These are phyloP conservation scores for Botrytis fabae DNA, from an alignment of 2,329 filamentous ascomycete genomes.

Conservation along the genomic window DNA sequence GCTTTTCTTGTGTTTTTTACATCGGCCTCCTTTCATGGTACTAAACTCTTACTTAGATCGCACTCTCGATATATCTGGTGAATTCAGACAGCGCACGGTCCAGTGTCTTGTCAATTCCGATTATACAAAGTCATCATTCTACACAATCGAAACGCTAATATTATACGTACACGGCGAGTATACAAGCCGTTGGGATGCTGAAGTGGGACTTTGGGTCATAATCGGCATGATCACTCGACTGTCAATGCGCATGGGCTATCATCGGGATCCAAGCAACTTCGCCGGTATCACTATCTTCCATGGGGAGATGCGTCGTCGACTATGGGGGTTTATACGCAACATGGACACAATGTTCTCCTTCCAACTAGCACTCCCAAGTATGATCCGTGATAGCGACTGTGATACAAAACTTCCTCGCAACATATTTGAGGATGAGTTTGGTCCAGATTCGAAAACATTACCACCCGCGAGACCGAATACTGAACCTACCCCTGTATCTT, in stretches of 20 bases:
- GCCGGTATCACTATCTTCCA: slow-evolving; percentile 70
- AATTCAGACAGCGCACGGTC: slow-evolving; percentile 71
- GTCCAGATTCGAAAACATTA: slow-evolving; percentile 64
- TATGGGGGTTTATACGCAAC: slow-evolving; percentile 71
- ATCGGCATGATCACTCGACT: slow-evolving; percentile 55
- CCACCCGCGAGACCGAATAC: slow-evolving; percentile 66
- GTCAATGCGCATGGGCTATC: slow-evolving; percentile 59
- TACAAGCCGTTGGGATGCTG: slow-evolving; percentile 70
- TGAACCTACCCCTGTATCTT: slow-evolving; percentile 74
- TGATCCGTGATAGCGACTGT: slow-evolving; percentile 73
- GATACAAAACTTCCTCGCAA: slow-evolving; percentile 76
- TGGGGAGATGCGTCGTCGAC: slow-evolving; percentile 71
- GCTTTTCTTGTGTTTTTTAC: neutral
- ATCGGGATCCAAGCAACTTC: slow-evolving; percentile 75
- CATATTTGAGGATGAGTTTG: slow-evolving; percentile 78
- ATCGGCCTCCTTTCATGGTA: neutral
- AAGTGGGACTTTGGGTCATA: slow-evolving; percentile 53
- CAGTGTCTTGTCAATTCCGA: slow-evolving; percentile 76
- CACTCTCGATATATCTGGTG: slow-evolving; percentile 57
- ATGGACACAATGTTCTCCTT: slow-evolving; percentile 77
- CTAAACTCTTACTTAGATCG: slow-evolving; percentile 37
- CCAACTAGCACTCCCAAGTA: slow-evolving; percentile 60
- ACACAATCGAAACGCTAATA: slow-evolving; percentile 77
- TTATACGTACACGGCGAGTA: slow-evolving; percentile 77
- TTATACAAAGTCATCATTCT: slow-evolving; percentile 71